These are phyloP conservation scores for Cyclotella choctawhatcheeana DNA, from an alignment of 108 stramenopile species.

Conservation along the genomic window DNA sequence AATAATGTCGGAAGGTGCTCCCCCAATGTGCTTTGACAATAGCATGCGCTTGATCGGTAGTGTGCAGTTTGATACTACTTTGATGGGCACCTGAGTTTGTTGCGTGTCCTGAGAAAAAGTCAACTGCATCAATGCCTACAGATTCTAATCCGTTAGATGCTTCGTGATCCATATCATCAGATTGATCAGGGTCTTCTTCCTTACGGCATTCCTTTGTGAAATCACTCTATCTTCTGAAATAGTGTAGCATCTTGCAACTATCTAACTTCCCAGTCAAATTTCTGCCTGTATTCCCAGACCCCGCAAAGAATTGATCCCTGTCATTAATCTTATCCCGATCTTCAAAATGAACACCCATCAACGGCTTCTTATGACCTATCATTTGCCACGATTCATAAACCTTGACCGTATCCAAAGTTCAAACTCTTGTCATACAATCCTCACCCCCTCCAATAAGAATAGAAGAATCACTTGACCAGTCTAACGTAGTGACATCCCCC, in stretches of 20 bases:
- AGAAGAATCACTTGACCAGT: conserved; percentile 91
- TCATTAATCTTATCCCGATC: conserved; percentile 43
- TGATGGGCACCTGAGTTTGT: background rate
- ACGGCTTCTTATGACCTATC: conserved; percentile 81
- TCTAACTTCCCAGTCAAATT: conserved; percentile 35
- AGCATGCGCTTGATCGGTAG: conserved; percentile 60
- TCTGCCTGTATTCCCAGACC: conserved; percentile 41
- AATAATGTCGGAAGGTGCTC: conserved; percentile 77
- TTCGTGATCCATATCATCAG: conserved; percentile 36
- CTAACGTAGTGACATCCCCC: conserved; percentile 83
- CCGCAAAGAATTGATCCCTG: conserved; percentile 46
- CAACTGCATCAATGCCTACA: conserved; percentile 71
- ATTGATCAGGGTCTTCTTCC: conserved; percentile 14
- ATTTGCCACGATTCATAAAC: conserved; percentile 84
- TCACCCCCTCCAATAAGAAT: conserved; percentile 84
- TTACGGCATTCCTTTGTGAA: conserved; percentile 82
- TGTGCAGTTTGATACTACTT: background rate
- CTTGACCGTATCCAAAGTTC: conserved; percentile 83
- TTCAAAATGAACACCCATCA: conserved; percentile 80
- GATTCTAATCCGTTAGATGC: conserved; percentile 52
- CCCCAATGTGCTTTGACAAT: conserved; percentile 72
- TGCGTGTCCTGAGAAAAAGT: conserved; percentile 77
- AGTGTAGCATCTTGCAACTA: conserved; percentile 78
- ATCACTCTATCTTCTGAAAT: conserved; percentile 92
- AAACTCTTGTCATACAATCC: conserved; percentile 89